Base-by-base conservation (phyloP, 805 yeast species). In the Phaffomyces opuntiae region DNA sequence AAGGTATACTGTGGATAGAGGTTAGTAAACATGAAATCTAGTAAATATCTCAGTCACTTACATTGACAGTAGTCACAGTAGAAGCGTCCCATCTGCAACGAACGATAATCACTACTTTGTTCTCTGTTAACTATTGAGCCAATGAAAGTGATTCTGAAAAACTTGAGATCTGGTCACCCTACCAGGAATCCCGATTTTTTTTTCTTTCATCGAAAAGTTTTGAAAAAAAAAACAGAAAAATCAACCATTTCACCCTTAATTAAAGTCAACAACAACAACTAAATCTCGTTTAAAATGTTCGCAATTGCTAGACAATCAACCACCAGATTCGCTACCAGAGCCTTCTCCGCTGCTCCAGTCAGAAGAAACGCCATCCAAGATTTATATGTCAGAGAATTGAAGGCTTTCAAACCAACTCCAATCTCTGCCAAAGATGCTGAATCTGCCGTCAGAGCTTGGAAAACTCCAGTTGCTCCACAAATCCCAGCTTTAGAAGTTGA, bases 21-120 rank as follows among this genome's bases (percentile, higher is more conserved):
- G 51, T 47, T 45, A 42, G 49, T 49, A 32, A 14, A 24, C 4
- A 17, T 4, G 16, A 14, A 7, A n/a, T 24, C 6, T 2, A 13
- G n/a, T 27, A 1, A 5, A 14, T 3, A 11, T 25, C 24, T 24
- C 32, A 21, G 25, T 17, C 31, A 55, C 70, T 38, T 49, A 65
- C 72, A 78, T 58, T 80, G 80, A 61, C 96, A 88, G 61, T 87
- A 88, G 54, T 84, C 93, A 64, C 96, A 88, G 65, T 82, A 84
- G 62, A 81, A 85, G 51, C 81, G 75, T 3, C 80, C 83, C 89
- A 83, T 80, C 14, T 36, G 40, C 7, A 26, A n/a, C 9, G 2
- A n/a, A 5, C 17, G 6, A 9, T 27, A 27, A 27, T 9, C 14
- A 19, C 3, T 26, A n/a, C 24, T 21, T 21, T 6, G 24, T 21